Conservation (phyloP, 345 rosid genomes). For the Mercurialis annua region DNA sequence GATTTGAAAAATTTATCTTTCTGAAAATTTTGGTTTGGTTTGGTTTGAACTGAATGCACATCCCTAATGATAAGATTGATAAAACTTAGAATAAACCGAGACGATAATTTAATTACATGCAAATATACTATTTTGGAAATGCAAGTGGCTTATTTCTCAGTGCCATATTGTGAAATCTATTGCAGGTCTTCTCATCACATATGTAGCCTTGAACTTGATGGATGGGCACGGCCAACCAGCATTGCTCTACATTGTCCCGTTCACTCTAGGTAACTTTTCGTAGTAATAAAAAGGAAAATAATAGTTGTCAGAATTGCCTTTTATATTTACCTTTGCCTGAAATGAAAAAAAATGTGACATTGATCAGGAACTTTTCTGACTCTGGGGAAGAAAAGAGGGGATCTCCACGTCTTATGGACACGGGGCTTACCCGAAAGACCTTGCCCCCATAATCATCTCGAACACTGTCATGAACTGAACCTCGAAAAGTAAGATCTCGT, state of each 20-base stretch:
- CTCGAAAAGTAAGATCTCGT: neutral
- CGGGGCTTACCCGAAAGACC: slow-evolving; percentile 25
- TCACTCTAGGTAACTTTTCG: slow-evolving; percentile 68
- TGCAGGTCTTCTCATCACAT: slow-evolving; percentile 87
- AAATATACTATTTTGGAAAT: neutral
- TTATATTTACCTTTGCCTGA: neutral
- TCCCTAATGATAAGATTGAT: too few species aligned
- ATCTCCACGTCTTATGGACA: slow-evolving; percentile 22
- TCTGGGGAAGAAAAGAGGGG: slow-evolving; percentile 30
- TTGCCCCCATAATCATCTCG: slow-evolving; percentile 23
- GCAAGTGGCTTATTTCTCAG: neutral
- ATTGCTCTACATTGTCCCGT: slow-evolving; percentile 90
- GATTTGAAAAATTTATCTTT: too few species aligned
- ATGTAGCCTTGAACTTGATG: slow-evolving; percentile 91
- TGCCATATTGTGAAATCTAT: neutral
- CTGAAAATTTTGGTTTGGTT: too few species aligned
- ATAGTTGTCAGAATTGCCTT: neutral
- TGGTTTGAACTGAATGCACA: too few species aligned
- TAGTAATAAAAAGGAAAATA: neutral
- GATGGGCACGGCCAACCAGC: slow-evolving; percentile 99
- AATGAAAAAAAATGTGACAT: neutral
- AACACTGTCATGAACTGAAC: slow-evolving; percentile 15
- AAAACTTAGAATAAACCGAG: too few species aligned
- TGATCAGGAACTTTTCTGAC: slow-evolving; percentile 29
- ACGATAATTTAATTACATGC: too few species aligned